Evolutionary conservation across 495 filamentous ascomycete genomes (phyloP).

Genomic region (Evernia prunastri): DNA sequence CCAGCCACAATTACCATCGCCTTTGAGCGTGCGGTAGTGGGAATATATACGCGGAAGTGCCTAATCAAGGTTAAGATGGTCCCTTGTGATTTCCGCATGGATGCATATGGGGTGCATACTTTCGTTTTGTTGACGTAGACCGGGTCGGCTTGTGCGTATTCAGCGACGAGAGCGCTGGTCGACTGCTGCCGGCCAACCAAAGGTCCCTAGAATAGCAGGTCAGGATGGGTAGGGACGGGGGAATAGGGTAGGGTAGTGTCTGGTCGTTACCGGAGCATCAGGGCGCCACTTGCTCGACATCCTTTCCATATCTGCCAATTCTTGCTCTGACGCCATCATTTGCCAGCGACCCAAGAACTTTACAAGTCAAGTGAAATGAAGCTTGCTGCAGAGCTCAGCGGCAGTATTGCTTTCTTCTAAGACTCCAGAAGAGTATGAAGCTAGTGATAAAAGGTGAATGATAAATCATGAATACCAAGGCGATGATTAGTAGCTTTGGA

Average conservation of each 20-base stretch:
- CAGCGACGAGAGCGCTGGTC: conserved; percentile 69
- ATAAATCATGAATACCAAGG: background rate
- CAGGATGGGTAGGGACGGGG: conserved; percentile 18
- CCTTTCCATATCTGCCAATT: conserved; percentile 49
- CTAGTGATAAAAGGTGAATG: background rate
- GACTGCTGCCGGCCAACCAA: conserved; percentile 72
- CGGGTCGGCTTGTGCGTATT: conserved; percentile 89
- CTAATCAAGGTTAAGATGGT: conserved; percentile 41
- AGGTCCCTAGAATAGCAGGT: conserved; percentile 57
- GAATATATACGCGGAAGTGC: conserved; percentile 77
- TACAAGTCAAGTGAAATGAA: background rate
- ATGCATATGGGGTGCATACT: conserved; percentile 42
- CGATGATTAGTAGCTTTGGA: background rate
- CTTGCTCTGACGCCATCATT: conserved; percentile 44
- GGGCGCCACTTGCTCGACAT: conserved; percentile 60
- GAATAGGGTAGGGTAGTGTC: no score
- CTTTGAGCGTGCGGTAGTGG: conserved; percentile 77
- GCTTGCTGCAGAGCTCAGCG: background rate
- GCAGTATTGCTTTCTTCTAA: background rate
- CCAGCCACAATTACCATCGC: conserved; percentile 97
- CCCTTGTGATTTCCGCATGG: background rate
- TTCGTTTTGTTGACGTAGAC: conserved; percentile 76
- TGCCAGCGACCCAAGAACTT: background rate
- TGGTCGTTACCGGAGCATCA: conserved; percentile 47
- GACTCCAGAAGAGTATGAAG: background rate